Evolutionary conservation across 495 filamentous ascomycete species (phyloP).

Genomic region (Bryoglossum gracile): DNA sequence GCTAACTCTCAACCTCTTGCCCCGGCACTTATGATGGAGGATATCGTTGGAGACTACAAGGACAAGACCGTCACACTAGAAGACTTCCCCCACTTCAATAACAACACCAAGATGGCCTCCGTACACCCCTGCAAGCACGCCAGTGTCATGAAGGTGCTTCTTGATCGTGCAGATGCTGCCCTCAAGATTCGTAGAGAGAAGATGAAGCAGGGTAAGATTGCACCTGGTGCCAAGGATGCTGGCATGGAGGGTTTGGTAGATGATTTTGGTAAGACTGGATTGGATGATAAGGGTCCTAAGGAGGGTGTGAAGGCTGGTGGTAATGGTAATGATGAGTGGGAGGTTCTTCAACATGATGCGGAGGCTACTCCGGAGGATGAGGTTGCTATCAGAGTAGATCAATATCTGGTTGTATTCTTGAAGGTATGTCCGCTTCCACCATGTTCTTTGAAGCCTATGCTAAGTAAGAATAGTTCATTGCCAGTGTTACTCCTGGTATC

Average conservation of each 20-base stretch:
- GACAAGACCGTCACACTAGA: slow-evolving; percentile 99
- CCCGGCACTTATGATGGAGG: slow-evolving; percentile 94
- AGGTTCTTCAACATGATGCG: slow-evolving; percentile 53
- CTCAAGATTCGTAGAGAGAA: slow-evolving; percentile 83
- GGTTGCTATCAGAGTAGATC: slow-evolving; percentile 89
- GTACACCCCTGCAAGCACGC: slow-evolving; percentile 93
- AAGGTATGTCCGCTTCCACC: slow-evolving; percentile 42
- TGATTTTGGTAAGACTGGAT: slow-evolving; percentile 48
- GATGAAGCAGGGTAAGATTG: slow-evolving; percentile 45
- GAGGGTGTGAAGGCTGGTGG: slow-evolving; percentile 30
- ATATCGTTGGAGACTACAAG: slow-evolving; percentile 98
- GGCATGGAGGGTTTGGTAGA: slow-evolving; percentile 51
- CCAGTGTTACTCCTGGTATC: slow-evolving; percentile 91
- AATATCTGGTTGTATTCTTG: slow-evolving; percentile 95
- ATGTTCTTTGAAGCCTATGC: not conserved
- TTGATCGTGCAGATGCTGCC: slow-evolving; percentile 90
- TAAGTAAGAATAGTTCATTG: slow-evolving; percentile 62
- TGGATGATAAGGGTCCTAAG: slow-evolving; percentile 26
- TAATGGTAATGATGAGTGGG: slow-evolving; percentile 72
- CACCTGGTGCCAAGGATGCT: slow-evolving; percentile 33
- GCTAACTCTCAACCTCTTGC: slow-evolving; percentile 77
- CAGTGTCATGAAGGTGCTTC: slow-evolving; percentile 93
- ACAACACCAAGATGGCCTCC: slow-evolving; percentile 84
- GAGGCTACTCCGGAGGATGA: slow-evolving; percentile 65
- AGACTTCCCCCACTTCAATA: slow-evolving; percentile 88